Percentiles rank a stretch among this genome's conserved stretches.
Conservation (phyloP, 2,329 filamentous ascomycete species). For the Cercospora sesami region DNA sequence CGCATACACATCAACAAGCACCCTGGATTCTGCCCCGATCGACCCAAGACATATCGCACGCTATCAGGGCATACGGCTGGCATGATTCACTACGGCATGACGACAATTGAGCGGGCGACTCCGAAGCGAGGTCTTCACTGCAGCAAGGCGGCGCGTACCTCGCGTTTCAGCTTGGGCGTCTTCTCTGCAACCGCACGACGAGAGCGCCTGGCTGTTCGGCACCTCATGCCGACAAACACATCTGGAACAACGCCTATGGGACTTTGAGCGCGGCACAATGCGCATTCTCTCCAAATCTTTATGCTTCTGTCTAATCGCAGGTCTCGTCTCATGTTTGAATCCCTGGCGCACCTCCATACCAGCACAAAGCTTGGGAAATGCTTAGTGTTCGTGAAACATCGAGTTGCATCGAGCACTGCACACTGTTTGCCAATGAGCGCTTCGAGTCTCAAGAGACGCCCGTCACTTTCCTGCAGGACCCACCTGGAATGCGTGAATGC, state of each 20-base stretch:
- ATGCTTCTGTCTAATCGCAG: slow-evolving; percentile 1
- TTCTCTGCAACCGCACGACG: slow-evolving; percentile 11
- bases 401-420: neutral
- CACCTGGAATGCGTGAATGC: slow-evolving; percentile 11
- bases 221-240: neutral
- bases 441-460: neutral
- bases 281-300: slow-evolving; percentile 1
- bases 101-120: neutral
- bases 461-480: neutral
- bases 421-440: slow-evolving; percentile 8
- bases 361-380: slow-evolving; percentile 11
- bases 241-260: neutral
- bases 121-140: neutral
- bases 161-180: slow-evolving; percentile 12
- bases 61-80: neutral
- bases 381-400: slow-evolving; percentile 16
- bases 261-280: slow-evolving; percentile 1
- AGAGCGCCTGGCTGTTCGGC: slow-evolving; percentile 6
- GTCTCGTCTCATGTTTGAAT: slow-evolving; percentile 6
- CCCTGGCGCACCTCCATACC: slow-evolving; percentile 2
- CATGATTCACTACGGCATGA: neutral
- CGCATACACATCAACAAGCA: neutral
- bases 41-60: neutral
- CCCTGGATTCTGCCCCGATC: neutral
- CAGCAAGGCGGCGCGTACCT: slow-evolving; percentile 12